Evolutionary conservation across 257 asterid genomes (phyloP).

Genomic region (Leonotis leonurus): DNA sequence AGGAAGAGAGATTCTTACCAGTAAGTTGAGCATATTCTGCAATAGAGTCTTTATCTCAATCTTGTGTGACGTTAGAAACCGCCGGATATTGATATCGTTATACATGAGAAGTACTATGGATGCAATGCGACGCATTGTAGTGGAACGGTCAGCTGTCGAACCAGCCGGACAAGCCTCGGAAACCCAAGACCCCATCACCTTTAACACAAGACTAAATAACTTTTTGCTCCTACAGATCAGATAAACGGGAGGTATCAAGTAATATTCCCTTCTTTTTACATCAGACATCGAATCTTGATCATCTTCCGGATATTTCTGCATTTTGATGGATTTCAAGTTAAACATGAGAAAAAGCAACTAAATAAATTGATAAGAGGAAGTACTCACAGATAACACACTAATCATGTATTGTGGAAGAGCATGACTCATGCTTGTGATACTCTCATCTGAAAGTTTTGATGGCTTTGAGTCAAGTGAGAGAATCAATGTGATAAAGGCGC

Average conservation of each 20-base stretch:
- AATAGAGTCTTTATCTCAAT: constrained; percentile 24
- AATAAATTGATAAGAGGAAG: background rate
- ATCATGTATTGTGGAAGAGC: constrained; percentile 60
- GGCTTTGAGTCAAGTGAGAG: constrained; percentile 52
- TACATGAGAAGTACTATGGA: constrained; percentile 41
- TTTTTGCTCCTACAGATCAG: constrained; percentile 43
- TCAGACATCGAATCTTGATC: constrained; percentile 24
- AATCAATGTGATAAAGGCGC: constrained; percentile 69
- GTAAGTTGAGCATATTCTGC: constrained; percentile 30
- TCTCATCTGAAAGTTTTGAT: constrained; percentile 52
- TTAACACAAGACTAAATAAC: constrained; percentile 37
- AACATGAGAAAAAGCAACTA: background rate
- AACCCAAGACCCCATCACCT: constrained; percentile 44
- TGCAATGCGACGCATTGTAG: constrained; percentile 28
- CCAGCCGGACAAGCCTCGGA: constrained; percentile 28
- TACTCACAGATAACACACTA: constrained; percentile 47
- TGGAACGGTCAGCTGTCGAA: constrained; percentile 27
- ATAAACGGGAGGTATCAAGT: constrained; percentile 56
- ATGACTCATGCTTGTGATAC: constrained; percentile 43
- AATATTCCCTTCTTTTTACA: constrained; percentile 39
- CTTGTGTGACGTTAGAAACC: constrained; percentile 36
- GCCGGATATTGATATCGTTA: constrained; percentile 47
- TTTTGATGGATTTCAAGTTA: background rate
- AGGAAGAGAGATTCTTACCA: constrained; percentile 35
- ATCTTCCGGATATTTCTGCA: constrained; percentile 39